phyloP scores from a whole-genome alignment of 495 filamentous ascomycete species.

The Neurospora sp. region DNA sequence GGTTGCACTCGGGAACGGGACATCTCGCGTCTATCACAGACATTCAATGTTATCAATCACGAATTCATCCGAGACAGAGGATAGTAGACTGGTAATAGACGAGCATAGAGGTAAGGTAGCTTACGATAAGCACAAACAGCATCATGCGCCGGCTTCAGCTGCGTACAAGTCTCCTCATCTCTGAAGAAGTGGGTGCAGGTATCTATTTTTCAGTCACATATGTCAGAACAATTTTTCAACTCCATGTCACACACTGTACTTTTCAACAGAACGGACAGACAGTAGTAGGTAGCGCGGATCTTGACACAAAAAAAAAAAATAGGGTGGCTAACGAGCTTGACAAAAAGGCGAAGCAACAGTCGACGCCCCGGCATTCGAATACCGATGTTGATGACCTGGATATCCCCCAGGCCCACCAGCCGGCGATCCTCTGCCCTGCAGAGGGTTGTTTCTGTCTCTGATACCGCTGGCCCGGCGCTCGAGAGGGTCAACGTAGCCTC shows the following conservation, averaged over 20 bases:
- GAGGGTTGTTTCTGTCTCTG: neutral
- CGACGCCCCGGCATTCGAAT: conserved; percentile 2
- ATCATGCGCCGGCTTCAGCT: conserved; percentile 17
- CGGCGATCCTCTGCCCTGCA: neutral
- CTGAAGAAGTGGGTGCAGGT: conserved; percentile 14
- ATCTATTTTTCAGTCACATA: conserved; percentile 2
- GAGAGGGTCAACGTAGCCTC: conserved; percentile 5
- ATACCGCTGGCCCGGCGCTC: conserved; percentile 5
- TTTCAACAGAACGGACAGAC: neutral
- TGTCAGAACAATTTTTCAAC: neutral
- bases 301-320: neutral
- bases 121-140: conserved; percentile 16
- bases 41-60: neutral
- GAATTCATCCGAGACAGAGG: neutral
- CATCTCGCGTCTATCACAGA: conserved; percentile 12
- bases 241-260: neutral
- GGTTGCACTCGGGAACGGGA: conserved; percentile 12
- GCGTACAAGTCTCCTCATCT: conserved; percentile 11
- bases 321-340: conserved; percentile 12
- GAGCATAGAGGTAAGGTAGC: neutral
- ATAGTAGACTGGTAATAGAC: neutral
- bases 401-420: conserved; percentile 4
- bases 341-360: conserved; percentile 13
- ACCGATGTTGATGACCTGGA: conserved; percentile 3
- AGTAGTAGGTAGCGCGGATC: neutral